Base-by-base conservation (phyloP, 768 basidiomycete species). In the Naganishia vaughanmartiniae region DNA sequence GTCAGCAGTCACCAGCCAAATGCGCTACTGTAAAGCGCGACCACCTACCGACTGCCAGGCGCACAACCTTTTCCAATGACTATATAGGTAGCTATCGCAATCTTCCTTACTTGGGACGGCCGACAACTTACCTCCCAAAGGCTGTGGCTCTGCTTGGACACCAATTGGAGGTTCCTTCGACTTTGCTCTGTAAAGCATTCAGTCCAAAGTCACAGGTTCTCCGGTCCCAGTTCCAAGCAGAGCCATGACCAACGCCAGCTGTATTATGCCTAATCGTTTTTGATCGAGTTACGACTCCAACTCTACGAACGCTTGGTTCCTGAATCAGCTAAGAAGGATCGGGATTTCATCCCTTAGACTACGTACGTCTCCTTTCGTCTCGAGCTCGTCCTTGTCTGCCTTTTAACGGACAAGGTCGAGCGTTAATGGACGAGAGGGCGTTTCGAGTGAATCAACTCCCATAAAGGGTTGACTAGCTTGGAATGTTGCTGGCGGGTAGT, bases 251-350 rank as follows among this genome's bases (percentile, higher is more conserved):
- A 6, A 42, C 14, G 46, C 24, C 39, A 63, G 60, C 60, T 63
- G 60, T 63, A 63, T 63, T 34, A 42, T 63, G 60, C 60, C 60
- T 63, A 63, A 63, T 63, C 60, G 60, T 63, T 63, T 63, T 63
- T 63, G 60, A 6, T 26, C 60, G 60, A 45, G 60, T 63, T 42
- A 63, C 24, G 60, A 45, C 60, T 55, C 42, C 24, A 63, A 63
- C 60, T 63, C 60, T 28, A 63, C 60, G 60, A 63, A 63, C 60
- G 60, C 60, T 63, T 63, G 60, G 60, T 63, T 63, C 60, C 60
- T 63, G 60, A 63, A 63, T 63, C 60, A 63, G 60, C 60, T 63
- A 45, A 63, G 60, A 63, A 63, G 42, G 39, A 63, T 45, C 5
- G 60, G 60, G 60, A 26, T 42, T 42, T n/a, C 14, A 26, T 36